These are phyloP conservation scores for Coprinopsis strossmayeri DNA, from an alignment of 768 basidiomycete genomes.

Conservation along the genomic window DNA sequence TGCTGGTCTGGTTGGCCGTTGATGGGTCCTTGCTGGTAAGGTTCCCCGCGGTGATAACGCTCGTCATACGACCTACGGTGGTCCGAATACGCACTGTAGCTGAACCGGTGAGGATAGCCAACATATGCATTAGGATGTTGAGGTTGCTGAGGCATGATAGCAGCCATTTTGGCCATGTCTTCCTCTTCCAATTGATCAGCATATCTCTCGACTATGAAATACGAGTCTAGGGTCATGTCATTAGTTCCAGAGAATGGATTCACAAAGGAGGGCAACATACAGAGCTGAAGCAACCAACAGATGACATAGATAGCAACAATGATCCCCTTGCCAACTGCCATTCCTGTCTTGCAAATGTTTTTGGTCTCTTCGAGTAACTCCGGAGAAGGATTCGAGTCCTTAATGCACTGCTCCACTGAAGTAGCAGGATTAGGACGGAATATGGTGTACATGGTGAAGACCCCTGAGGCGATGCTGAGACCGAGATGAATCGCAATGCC, in stretches of 20 bases:
- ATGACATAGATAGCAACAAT: slow-evolving; percentile 39
- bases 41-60: not conserved
- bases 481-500: slow-evolving; percentile 39
- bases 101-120: slow-evolving; percentile 9
- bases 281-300: slow-evolving; percentile 49
- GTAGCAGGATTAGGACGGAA: slow-evolving; percentile 34
- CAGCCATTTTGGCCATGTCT: slow-evolving; percentile 15
- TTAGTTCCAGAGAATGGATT: not conserved
- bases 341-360: slow-evolving; percentile 34
- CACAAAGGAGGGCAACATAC: slow-evolving; percentile 30
- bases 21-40: not conserved
- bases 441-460: slow-evolving; percentile 41
- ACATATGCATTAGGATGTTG: slow-evolving; percentile 2
- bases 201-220: slow-evolving; percentile 46
- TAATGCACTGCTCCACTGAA: slow-evolving; percentile 33
- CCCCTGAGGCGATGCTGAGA: slow-evolving; percentile 39
- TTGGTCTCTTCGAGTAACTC: slow-evolving; percentile 16
- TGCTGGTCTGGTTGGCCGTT: not conserved
- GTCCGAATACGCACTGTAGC: slow-evolving; percentile 3
- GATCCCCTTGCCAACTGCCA: slow-evolving; percentile 35
- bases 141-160: slow-evolving; percentile 8
- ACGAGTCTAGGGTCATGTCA: slow-evolving; percentile 35
- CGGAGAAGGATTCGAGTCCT: slow-evolving; percentile 18
- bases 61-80: not conserved
- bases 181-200: slow-evolving; percentile 49